These are phyloP conservation scores for Neovahlkampfia damariscottae DNA, from an alignment of 78 protist genomes.

Conservation along the genomic window DNA sequence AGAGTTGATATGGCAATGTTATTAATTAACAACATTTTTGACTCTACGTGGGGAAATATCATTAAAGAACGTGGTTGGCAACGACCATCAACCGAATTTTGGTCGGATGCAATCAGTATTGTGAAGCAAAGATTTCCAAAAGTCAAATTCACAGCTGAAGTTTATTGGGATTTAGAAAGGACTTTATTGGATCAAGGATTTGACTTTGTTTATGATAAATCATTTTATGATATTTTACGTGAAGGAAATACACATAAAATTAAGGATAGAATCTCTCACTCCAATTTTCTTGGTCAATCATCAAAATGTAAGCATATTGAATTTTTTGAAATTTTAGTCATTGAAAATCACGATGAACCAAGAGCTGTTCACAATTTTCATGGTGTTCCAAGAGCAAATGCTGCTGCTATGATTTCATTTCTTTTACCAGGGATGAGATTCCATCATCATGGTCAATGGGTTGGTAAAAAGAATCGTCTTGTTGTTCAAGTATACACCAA, in stretches of 20 bases:
- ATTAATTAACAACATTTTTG: constrained; percentile 44
- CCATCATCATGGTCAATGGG: constrained; percentile 36
- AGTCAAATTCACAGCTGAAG: constrained; percentile 66
- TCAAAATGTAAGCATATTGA: background rate
- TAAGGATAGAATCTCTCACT: background rate
- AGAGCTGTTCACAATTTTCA: constrained; percentile 55
- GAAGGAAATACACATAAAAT: constrained; percentile 3
- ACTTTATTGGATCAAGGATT: constrained; percentile 51
- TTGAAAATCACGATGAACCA: constrained; percentile 71
- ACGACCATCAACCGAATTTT: constrained; percentile 59
- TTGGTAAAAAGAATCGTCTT: background rate
- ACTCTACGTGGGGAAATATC: constrained; percentile 46
- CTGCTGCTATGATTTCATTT: constrained; percentile 61
- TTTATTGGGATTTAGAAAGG: constrained; percentile 42
- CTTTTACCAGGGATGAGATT: constrained; percentile 68
- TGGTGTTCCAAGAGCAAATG: constrained; percentile 42
- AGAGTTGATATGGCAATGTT: constrained; percentile 82
- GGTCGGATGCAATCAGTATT: constrained; percentile 51
- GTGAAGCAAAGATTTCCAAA: constrained; percentile 52
- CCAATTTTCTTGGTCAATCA: constrained; percentile 9
- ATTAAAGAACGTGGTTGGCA: constrained; percentile 45
- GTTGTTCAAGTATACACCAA: background rate
- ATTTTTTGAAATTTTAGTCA: constrained; percentile 32
- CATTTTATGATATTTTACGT: constrained; percentile 39
- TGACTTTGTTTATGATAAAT: constrained; percentile 76